A percentile compares a stretch with the other conserved stretches of the same genome.
Evolutionary conservation across 129 eudicot genomes (phyloP).

Genomic region (Artemisia argyi): DNA sequence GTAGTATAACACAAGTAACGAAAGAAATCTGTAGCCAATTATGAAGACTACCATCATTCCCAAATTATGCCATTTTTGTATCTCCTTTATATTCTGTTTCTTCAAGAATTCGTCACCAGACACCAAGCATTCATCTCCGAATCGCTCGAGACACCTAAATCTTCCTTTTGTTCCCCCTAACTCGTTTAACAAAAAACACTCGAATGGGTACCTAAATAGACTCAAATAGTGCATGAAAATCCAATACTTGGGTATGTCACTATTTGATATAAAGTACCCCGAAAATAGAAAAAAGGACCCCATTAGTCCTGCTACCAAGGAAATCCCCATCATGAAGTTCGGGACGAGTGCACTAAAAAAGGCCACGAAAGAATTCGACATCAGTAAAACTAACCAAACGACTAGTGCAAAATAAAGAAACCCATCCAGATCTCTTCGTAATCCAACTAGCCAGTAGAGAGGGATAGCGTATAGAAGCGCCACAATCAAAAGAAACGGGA

Average conservation of each 20-base stretch:
- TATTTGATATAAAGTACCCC: slow-evolving; percentile 71
- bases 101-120: slow-evolving; percentile 52
- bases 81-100: slow-evolving; percentile 50
- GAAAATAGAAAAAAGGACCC: slow-evolving; percentile 80
- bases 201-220: slow-evolving; percentile 76
- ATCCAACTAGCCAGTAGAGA: slow-evolving; percentile 70
- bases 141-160: slow-evolving; percentile 47
- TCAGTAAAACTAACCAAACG: slow-evolving; percentile 65
- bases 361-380: slow-evolving; percentile 69
- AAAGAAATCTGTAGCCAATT: slow-evolving; percentile 54
- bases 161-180: slow-evolving; percentile 53
- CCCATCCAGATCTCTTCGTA: slow-evolving; percentile 50
- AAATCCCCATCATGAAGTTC: slow-evolving; percentile 58
- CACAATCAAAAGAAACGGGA: slow-evolving; percentile 59
- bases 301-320: slow-evolving; percentile 58
- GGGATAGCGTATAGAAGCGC: slow-evolving; percentile 55
- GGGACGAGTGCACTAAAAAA: slow-evolving; percentile 64
- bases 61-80: slow-evolving; percentile 63
- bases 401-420: slow-evolving; percentile 63
- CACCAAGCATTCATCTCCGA: slow-evolving; percentile 51
- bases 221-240: slow-evolving; percentile 67
- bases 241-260: slow-evolving; percentile 63
- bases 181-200: slow-evolving; percentile 70
- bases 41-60: slow-evolving; percentile 60
- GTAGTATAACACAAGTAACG: slow-evolving; percentile 46